phyloP scores from a whole-genome alignment of 208 protist species.

The Leishmania gerbilli region DNA sequence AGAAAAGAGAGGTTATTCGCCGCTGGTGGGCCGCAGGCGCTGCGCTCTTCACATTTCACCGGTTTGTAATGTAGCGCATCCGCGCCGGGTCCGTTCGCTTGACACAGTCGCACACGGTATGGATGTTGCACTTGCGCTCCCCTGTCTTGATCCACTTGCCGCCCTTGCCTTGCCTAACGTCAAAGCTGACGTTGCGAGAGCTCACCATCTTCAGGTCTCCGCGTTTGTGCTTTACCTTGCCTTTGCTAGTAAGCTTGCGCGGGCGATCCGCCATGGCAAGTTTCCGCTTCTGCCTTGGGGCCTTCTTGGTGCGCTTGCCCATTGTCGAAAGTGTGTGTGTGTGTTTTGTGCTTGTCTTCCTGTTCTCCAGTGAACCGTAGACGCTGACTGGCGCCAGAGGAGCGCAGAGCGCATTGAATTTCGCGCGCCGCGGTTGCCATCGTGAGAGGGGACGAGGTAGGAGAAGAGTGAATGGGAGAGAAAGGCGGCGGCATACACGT shows the following conservation, averaged over 20 bases:
- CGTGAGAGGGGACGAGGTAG: not conserved
- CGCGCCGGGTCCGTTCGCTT: conserved; percentile 84
- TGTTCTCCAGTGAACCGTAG: not conserved
- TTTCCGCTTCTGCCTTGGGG: conserved; percentile 86
- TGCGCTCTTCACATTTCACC: conserved; percentile 37
- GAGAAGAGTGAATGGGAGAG: conserved; percentile 11
- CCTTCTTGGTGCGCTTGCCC: conserved; percentile 84
- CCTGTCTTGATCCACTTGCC: conserved; percentile 79
- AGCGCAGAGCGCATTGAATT: not conserved
- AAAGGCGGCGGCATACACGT: not conserved
- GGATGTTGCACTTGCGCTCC: conserved; percentile 90
- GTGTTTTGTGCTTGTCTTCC: not conserved
- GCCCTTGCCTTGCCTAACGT: conserved; percentile 87
- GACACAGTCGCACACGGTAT: conserved; percentile 91
- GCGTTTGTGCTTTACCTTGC: conserved; percentile 84
- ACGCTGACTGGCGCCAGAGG: not conserved
- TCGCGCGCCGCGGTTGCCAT: not conserved
- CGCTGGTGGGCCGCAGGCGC: not conserved
- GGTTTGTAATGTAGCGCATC: conserved; percentile 81
- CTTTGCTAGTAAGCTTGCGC: conserved; percentile 78
- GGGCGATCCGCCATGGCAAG: conserved; percentile 74
- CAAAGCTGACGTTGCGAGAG: conserved; percentile 78
- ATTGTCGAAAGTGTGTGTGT: conserved; percentile 34
- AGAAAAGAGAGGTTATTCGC: not conserved
- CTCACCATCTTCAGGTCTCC: conserved; percentile 84